These are phyloP conservation scores for Pogostemon cablin DNA, from an alignment of 257 asterid genomes.

Conservation along the genomic window DNA sequence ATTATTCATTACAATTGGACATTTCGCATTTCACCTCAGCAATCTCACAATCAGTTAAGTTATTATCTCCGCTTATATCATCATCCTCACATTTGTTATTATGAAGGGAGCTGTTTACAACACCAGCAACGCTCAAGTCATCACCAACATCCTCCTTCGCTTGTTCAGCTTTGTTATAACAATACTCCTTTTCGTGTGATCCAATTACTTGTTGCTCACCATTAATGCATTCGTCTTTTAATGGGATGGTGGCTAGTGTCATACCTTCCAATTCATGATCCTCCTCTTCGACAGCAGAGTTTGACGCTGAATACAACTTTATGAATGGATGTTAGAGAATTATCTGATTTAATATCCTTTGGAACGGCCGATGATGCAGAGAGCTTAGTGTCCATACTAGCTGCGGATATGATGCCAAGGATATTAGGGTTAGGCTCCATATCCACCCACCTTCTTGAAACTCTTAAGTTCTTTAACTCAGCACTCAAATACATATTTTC, in stretches of 20 bases:
- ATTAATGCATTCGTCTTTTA: constrained; percentile 46
- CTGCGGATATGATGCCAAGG: constrained; percentile 52
- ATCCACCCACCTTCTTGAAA: constrained; percentile 82
- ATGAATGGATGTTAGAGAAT: constrained; percentile 45
- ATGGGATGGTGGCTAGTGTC: constrained; percentile 49
- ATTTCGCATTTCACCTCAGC: constrained; percentile 46
- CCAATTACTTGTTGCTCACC: constrained; percentile 41
- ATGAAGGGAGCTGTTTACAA: too few relatives aligned
- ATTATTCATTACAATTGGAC: constrained; percentile 34
- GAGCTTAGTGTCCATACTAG: constrained; percentile 56
- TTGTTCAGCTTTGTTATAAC: constrained; percentile 30
- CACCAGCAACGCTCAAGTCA: constrained; percentile 27
- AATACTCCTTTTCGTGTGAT: constrained; percentile 38
- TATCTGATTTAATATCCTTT: constrained; percentile 51
- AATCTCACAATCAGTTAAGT: constrained; percentile 49
- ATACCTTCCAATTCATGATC: constrained; percentile 44
- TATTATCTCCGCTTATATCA: constrained; percentile 40
- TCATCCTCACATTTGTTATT: too few relatives aligned
- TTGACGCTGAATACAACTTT: constrained; percentile 42
- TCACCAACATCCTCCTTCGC: constrained; percentile 34
- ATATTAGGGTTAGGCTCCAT: constrained; percentile 65
- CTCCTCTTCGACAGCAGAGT: constrained; percentile 54
- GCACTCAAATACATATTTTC: constrained; percentile 64
- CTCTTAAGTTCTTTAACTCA: constrained; percentile 59
- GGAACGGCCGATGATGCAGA: constrained; percentile 49